Base-by-base conservation (phyloP, 1,284 basidiomycete genomes). In the Trichosporon sp. region DNA sequence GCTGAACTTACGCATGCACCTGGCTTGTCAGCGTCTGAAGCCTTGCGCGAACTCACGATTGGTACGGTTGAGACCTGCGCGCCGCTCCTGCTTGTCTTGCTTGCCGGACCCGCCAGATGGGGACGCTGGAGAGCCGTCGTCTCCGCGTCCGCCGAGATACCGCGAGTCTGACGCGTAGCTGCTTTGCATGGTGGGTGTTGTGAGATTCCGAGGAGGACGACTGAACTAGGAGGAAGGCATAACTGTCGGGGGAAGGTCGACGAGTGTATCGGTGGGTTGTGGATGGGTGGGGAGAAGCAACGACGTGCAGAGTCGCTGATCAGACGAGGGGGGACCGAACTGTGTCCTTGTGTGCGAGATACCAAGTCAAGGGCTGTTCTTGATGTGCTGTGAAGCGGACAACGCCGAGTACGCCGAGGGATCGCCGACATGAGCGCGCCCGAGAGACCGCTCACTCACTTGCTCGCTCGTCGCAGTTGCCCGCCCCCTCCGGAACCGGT, bases 61-160 rank as follows among this genome's bases (percentile, higher is more conserved):
- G 29, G 83, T 81, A 27, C 82, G 73, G 64, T 81, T 82, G 64
- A 83, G 82, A 3, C 75, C 73, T 3, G 77, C 77, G 60, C 77
- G 77, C 70, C 75, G 75, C 56, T 77, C 73, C 27, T 73, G 69
- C 68, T 79, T 76, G 15, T 68, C 71, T 18, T 38, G 34, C 47
- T 51, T 51, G 47, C 47, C 58, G 29, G 58, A 38, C 11, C 38
- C 53, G 13, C 53, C 29, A 15, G 56, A 60, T 18, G 56, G 56
- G 3, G 56, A 60, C 18, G 27, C 27, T n/a, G 56, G 56, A 7
- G 56, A 60, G 7, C 29, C 29, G 18, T 60, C 27, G 18, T 60
- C 56, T 60, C 2, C 27, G 18, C 56, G 27, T 21, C 27, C 56
- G 6, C 56, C 56, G 6, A 31, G 9, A 18, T 25, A 60, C 9